Evolutionary conservation across 164 flowering plant genomes (phyloP), one percentile per base, ranked within the genome.

Genomic region (Santalum album): DNA sequence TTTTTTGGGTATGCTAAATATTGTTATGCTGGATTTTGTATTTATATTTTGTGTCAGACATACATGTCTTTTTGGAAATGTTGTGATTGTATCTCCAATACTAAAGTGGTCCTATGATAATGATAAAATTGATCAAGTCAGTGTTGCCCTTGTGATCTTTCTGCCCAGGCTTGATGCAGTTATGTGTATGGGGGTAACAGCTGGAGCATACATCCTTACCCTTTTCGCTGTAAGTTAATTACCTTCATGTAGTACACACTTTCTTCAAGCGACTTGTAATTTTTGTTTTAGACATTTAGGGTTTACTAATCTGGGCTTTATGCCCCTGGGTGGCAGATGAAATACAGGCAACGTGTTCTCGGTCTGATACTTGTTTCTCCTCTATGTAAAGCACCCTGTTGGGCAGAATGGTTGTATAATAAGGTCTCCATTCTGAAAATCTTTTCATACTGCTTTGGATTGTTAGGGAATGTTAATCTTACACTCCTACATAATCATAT

Each of bases 171-270:
- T 75, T 48, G 69, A 66, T 49, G 60, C 74, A 29, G 79, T 72
- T 42, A 64, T 75, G 74, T 75, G 79, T 56, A 63, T 75, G 74
- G 79, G 79, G 25, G 76, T 69, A 47, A 69, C 76, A 15, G 76
- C 79, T 29, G 76, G 76, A 49, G 79, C 79, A 36, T 75, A 75
- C 61, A 72, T 75, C 29, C 79, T 75, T 35, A 75, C 74, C 34
- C 59, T 72, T 15, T 75, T 75, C 61, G 69, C 79, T 25, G 79
- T 75, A 63, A 58, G 73, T 52, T 68, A 0, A 52, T n/a, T 18
- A 25, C n/a, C 44, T 53, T 63, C 23, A 19, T 19, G 19, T 50
- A 32, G 32, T 34, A n/a, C 29, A 11, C 52, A 44, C 34, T 54
- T 17, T 17, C 34, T 15, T 12, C 5, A 45, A 51, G 17, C 26